Evolutionary conservation across 805 yeast genomes (phyloP).

Genomic region (Monosporozyma unispora): DNA sequence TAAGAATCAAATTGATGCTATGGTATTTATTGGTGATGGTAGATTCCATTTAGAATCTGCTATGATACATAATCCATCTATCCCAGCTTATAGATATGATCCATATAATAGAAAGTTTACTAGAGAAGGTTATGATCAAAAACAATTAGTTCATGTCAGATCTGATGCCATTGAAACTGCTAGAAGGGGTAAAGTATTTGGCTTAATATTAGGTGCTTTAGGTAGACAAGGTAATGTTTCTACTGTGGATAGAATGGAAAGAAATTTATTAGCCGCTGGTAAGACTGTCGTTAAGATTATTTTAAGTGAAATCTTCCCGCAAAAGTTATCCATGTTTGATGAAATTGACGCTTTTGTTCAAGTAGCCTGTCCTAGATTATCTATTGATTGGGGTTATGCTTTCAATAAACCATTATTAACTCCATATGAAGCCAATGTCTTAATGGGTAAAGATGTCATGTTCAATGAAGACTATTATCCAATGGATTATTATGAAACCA

Average conservation of each 20-base stretch:
- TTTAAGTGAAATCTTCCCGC: slow-evolving; percentile 88
- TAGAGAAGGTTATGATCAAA: slow-evolving; percentile 77
- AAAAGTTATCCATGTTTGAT: slow-evolving; percentile 82
- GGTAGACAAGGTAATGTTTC: slow-evolving; percentile 90
- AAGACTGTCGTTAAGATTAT: slow-evolving; percentile 71
- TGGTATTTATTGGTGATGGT: slow-evolving; percentile 93
- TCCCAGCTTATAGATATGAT: slow-evolving; percentile 90
- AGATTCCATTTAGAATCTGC: slow-evolving; percentile 91
- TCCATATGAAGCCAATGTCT: slow-evolving; percentile 93
- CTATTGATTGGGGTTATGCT: slow-evolving; percentile 99
- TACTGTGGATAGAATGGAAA: slow-evolving; percentile 62
- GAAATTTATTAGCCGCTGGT: slow-evolving; percentile 43
- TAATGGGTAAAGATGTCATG: slow-evolving; percentile 60
- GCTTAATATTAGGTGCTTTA: slow-evolving; percentile 81
- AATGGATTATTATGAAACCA: slow-evolving; percentile 87
- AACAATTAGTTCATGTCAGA: slow-evolving; percentile 67
- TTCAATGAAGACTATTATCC: slow-evolving; percentile 69
- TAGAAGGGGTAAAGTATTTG: slow-evolving; percentile 51
- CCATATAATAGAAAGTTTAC: slow-evolving; percentile 92
- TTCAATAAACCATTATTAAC: slow-evolving; percentile 85
- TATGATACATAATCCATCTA: slow-evolving; percentile 91
- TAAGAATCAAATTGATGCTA: slow-evolving; percentile 56
- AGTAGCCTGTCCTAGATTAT: slow-evolving; percentile 92
- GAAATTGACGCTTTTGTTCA: slow-evolving; percentile 93
- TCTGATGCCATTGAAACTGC: slow-evolving; percentile 66